Conservation (phyloP, 345 rosid species). For the Euphorbia pulcherrima region DNA sequence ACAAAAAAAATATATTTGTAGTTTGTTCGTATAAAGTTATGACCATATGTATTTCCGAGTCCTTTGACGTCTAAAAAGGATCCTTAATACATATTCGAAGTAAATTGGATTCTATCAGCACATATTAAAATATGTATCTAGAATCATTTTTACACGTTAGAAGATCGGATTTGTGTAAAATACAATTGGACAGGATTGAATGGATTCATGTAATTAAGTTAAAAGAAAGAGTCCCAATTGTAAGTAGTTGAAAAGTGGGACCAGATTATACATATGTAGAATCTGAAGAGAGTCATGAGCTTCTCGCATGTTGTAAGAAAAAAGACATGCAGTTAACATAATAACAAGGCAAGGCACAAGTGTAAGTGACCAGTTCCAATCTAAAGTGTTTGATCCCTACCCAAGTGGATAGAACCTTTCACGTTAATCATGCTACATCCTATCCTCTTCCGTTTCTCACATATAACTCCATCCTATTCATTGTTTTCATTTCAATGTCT, state of each 20-base stretch:
- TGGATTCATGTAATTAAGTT: too few relatives aligned
- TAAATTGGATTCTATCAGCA: too few relatives aligned
- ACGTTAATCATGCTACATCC: constrained; percentile 51
- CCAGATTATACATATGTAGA: constrained; percentile 1
- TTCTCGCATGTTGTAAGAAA: constrained; percentile 38
- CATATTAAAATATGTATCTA: too few relatives aligned
- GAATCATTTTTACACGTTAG: too few relatives aligned
- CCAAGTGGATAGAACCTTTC: constrained; percentile 18
- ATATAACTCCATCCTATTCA: not conserved
- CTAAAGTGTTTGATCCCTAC: constrained; percentile 26
- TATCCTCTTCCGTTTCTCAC: constrained; percentile 18
- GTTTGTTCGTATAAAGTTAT: too few relatives aligned
- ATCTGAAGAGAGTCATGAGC: constrained; percentile 35
- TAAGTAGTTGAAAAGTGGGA: constrained; percentile 17
- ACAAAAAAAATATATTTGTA: too few relatives aligned
- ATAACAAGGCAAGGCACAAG: not conserved
- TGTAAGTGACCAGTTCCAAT: constrained; percentile 15
- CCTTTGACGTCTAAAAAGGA: too few relatives aligned
- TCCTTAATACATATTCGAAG: too few relatives aligned
- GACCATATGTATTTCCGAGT: too few relatives aligned
- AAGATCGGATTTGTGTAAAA: too few relatives aligned
- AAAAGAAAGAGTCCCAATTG: not conserved
- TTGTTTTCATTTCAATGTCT: too few relatives aligned
- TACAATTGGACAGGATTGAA: too few relatives aligned
- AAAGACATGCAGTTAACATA: constrained; percentile 36